These are phyloP conservation scores for Yamadazyma scolyti DNA, from an alignment of 805 yeast genomes.

Conservation along the genomic window DNA sequence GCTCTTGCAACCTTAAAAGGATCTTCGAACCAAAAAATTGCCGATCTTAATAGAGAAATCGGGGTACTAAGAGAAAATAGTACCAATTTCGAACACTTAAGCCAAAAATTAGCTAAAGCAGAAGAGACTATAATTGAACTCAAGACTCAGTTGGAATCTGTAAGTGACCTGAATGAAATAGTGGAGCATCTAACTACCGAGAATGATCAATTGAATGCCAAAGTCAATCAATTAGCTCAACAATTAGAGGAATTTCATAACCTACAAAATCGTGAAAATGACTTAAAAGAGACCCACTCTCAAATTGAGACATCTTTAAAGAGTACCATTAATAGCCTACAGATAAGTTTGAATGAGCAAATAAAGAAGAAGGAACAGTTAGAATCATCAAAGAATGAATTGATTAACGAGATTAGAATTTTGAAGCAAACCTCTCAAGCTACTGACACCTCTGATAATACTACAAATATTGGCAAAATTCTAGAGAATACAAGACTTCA, in stretches of 20 bases:
- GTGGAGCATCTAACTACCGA: conserved; percentile 31
- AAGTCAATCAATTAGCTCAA: conserved; percentile 27
- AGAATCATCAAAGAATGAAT: conserved; percentile 2
- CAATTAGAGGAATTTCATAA: conserved; percentile 47
- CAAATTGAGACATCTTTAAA: conserved; percentile 43
- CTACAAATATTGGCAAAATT: too few species aligned
- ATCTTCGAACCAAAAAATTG: conserved; percentile 1
- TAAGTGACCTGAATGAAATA: conserved; percentile 31
- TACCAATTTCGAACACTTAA: conserved; percentile 21
- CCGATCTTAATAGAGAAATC: conserved; percentile 6
- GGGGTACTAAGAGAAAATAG: conserved; percentile 4
- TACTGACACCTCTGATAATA: too few species aligned
- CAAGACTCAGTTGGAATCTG: conserved; percentile 29
- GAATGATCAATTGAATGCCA: conserved; percentile 30
- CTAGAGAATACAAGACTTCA: not conserved
- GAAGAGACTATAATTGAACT: conserved; percentile 22
- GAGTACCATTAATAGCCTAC: conserved; percentile 27
- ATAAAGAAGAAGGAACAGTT: not conserved
- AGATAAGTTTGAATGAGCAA: conserved; percentile 13
- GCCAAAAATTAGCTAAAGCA: conserved; percentile 23
- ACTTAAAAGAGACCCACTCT: conserved; percentile 44
- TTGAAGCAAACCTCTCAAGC: too few species aligned
- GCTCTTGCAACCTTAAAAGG: conserved; percentile 24
- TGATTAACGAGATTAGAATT: conserved; percentile 1
- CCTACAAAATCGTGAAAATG: conserved; percentile 46